phyloP scores from a whole-genome alignment of 345 rosid species.

The Brassica carinata region DNA sequence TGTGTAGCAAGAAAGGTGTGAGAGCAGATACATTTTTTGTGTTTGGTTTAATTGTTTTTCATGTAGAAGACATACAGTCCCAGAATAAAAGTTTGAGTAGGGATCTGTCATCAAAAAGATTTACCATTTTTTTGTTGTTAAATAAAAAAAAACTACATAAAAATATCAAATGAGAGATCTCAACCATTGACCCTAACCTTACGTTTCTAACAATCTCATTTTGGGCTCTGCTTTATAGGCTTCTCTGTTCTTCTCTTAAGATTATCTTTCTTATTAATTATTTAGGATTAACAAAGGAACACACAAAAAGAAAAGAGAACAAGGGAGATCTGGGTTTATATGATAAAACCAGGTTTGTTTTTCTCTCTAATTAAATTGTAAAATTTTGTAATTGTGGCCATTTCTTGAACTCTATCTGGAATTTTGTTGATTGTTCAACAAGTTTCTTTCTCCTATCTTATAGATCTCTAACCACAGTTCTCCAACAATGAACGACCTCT shows the following conservation, averaged over 20 bases:
- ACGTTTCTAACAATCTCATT: slow-evolving; percentile 15
- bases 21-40: background rate
- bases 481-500: slow-evolving; percentile 78
- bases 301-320: slow-evolving; percentile 6
- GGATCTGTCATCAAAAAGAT: background rate
- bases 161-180: background rate
- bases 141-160: background rate
- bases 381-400: background rate
- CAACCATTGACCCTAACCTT: slow-evolving; percentile 11
- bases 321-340: slow-evolving; percentile 39
- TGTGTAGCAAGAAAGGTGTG: background rate
- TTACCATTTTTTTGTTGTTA: background rate
- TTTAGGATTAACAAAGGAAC: background rate
- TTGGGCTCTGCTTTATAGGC: slow-evolving; percentile 24
- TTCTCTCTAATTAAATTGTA: background rate
- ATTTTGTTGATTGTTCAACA: slow-evolving; percentile 35
- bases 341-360: slow-evolving; percentile 35
- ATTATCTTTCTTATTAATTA: slow-evolving; percentile 1
- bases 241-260: background rate
- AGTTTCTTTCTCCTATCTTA: slow-evolving; percentile 35
- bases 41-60: background rate
- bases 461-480: slow-evolving; percentile 31
- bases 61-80: background rate
- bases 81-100: slow-evolving; percentile 7
- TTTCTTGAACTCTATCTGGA: background rate